A percentile compares a stretch with the other conserved stretches of the same genome.
Conservation (phyloP, 2,329 filamentous ascomycete genomes). For the Colletotrichum tropicale region DNA sequence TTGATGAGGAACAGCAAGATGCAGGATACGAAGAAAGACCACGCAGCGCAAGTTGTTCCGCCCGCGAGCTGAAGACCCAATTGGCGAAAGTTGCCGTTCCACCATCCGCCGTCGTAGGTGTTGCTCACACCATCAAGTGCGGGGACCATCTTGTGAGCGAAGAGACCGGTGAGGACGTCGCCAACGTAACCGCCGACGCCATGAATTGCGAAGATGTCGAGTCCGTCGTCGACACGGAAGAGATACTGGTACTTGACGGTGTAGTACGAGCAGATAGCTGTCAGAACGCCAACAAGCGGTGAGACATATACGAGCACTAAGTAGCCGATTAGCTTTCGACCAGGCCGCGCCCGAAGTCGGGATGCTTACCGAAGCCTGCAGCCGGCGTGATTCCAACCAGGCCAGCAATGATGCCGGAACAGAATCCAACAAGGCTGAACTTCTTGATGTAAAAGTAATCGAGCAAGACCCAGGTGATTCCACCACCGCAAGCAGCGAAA, state of each 20-base stretch:
- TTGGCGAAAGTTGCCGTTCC: conserved; percentile 57
- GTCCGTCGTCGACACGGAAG: conserved; percentile 59
- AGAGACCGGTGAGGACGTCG: conserved; percentile 61
- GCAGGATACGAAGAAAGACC: conserved; percentile 58
- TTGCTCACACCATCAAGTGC: conserved; percentile 55
- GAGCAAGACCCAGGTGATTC: conserved; percentile 56
- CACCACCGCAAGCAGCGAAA: conserved; percentile 58
- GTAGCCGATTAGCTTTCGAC: rapidly evolving
- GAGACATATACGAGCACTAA: conserved; percentile 54
- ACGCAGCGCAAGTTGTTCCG: conserved; percentile 57
- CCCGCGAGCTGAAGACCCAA: conserved; percentile 62
- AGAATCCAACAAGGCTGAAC: conserved; percentile 69
- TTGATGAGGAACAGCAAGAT: conserved; percentile 60
- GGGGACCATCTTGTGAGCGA: conserved; percentile 53
- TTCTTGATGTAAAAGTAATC: conserved; percentile 53
- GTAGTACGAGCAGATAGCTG: conserved; percentile 50
- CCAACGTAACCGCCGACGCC: conserved; percentile 64
- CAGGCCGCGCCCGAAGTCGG: rapidly evolving
- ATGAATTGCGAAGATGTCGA: conserved; percentile 66
- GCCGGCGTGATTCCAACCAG: conserved; percentile 88
- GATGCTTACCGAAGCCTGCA: conserved; percentile 59
- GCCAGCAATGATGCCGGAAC: conserved; percentile 85
- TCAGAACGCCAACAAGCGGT: conserved; percentile 56
- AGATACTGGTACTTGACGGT: conserved; percentile 54
- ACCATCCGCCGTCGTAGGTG: conserved; percentile 52